These are phyloP conservation scores for Ophiostoma fasciatum DNA, from an alignment of 2,329 filamentous ascomycete species.

Conservation along the genomic window DNA sequence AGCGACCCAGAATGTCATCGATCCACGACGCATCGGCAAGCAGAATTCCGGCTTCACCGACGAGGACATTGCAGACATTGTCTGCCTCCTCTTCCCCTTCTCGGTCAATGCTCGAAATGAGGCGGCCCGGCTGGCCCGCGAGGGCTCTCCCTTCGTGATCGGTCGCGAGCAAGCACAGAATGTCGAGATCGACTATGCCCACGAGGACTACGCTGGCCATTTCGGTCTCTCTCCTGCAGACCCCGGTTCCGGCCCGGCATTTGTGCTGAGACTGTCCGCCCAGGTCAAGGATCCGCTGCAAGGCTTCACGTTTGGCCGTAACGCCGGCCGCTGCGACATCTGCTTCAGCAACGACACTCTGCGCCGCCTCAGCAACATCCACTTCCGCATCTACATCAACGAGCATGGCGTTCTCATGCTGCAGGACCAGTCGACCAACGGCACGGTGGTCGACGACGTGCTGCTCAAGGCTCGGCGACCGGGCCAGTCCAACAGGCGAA, in stretches of 20 bases:
- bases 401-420: conserved; percentile 78
- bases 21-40: conserved; percentile 64
- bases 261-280: conserved; percentile 70
- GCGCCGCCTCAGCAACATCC: conserved; percentile 77
- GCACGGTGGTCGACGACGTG: conserved; percentile 67
- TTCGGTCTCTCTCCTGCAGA: conserved; percentile 37
- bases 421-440: conserved; percentile 90
- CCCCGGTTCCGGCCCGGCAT: conserved; percentile 42
- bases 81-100: conserved; percentile 74
- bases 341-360: conserved; percentile 50
- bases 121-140: conserved; percentile 37
- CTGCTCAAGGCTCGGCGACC: conserved; percentile 34
- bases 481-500: conserved; percentile 30
- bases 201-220: conserved; percentile 33
- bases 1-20: conserved; percentile 66
- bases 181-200: conserved; percentile 35
- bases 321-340: conserved; percentile 55
- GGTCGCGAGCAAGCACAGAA: conserved; percentile 32
- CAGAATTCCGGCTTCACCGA: conserved; percentile 73
- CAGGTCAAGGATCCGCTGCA: conserved; percentile 48
- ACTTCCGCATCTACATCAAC: conserved; percentile 89
- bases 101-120: conserved; percentile 58
- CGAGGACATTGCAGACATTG: conserved; percentile 72
- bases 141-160: conserved; percentile 34
- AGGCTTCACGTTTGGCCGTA: conserved; percentile 82